phyloP scores from a whole-genome alignment of 805 yeast genomes.

The Suhomyces emberorum region DNA sequence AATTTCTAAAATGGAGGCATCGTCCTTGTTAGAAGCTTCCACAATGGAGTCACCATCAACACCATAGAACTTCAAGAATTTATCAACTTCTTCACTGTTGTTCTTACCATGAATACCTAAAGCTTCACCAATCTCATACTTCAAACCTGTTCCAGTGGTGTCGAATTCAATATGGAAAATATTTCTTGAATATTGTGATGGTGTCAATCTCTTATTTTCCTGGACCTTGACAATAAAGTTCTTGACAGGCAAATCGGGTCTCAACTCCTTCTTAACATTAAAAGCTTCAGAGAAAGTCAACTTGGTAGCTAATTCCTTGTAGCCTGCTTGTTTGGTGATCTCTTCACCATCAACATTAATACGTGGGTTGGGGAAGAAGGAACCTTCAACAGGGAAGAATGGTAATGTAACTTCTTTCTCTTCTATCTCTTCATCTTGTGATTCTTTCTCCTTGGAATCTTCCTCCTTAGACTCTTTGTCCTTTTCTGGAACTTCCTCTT shows the following conservation, averaged over 20 bases:
- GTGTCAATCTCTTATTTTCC: conserved; percentile 89
- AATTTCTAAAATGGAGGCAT: conserved; percentile 54
- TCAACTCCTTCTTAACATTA: conserved; percentile 51
- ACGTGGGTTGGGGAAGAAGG: conserved; percentile 64
- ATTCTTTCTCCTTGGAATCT: conserved; percentile 16
- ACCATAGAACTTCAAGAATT: conserved; percentile 70
- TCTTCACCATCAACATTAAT: conserved; percentile 33
- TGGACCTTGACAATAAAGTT: conserved; percentile 86
- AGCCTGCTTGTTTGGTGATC: conserved; percentile 31
- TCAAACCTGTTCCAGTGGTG: conserved; percentile 83
- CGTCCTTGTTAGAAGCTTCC: conserved; percentile 67
- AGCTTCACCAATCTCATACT: conserved; percentile 94
- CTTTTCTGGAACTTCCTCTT: conserved; percentile 32
- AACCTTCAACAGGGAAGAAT: conserved; percentile 56
- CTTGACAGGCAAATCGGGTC: conserved; percentile 87
- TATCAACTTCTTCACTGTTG: conserved; percentile 57
- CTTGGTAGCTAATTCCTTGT: conserved; percentile 58
- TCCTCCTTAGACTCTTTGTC: conserved; percentile 18
- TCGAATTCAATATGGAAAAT: conserved; percentile 97
- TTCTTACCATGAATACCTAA: conserved; percentile 93
- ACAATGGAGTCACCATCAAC: conserved; percentile 66
- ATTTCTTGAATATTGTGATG: conserved; percentile 83
- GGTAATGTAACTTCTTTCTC: conserved; percentile 36
- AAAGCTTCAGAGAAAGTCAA: conserved; percentile 82
- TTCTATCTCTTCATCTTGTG: conserved; percentile 18